Evolutionary conservation across 202 grass and related monocot species (phyloP).

Genomic region (Musa balbisiana): DNA sequence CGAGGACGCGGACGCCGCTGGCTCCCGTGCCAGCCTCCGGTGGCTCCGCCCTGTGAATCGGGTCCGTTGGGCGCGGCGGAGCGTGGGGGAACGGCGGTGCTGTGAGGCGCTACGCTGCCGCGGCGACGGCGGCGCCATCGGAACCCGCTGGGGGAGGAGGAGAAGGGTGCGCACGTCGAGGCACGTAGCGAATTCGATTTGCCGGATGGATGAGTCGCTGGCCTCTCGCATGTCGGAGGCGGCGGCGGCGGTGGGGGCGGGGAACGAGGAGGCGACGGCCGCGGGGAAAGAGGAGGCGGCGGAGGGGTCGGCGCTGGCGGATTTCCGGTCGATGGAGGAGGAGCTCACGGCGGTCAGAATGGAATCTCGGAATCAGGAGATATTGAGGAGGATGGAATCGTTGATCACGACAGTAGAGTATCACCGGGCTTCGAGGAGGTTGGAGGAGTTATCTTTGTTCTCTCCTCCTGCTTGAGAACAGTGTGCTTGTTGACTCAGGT

Average conservation of each 20-base stretch:
- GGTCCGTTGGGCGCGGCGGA: too few relatives aligned
- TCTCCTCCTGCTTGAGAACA: too few relatives aligned
- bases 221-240: too few relatives aligned
- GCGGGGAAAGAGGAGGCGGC: too few relatives aligned
- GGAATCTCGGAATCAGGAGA: not conserved
- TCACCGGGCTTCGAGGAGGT: not conserved
- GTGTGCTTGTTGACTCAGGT: too few relatives aligned
- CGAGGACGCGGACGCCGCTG: not conserved
- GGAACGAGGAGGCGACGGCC: too few relatives aligned
- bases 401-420: not conserved
- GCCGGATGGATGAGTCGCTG: too few relatives aligned
- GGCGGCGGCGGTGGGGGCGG: too few relatives aligned
- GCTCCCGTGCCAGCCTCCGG: not conserved
- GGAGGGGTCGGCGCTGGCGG: not conserved
- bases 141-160: not conserved
- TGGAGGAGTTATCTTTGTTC: too few relatives aligned
- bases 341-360: not conserved
- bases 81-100: too few relatives aligned
- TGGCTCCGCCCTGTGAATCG: not conserved
- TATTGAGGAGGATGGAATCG: not conserved
- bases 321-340: not conserved
- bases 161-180: not conserved
- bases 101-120: not conserved
- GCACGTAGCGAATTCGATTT: not conserved
- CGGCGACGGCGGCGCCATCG: not conserved